Evolutionary conservation across 2,329 filamentous ascomycete species (phyloP).

Genomic region (Alternaria solani): DNA sequence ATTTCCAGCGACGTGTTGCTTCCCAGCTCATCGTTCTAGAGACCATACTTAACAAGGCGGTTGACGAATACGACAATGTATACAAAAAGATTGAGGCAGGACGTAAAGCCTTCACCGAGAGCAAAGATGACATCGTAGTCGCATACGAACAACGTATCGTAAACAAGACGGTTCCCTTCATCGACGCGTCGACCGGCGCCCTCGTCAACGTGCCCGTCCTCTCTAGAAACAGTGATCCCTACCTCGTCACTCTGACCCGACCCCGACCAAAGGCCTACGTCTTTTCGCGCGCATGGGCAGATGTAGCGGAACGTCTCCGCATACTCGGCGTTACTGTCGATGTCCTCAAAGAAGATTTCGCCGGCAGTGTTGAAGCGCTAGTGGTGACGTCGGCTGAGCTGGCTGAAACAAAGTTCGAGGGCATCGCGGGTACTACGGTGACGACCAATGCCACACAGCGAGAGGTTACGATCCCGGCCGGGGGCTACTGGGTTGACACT

Average conservation of each 20-base stretch:
- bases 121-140: not conserved
- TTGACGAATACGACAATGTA: not conserved
- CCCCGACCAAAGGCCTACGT: slow-evolving; percentile 32
- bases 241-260: slow-evolving; percentile 25
- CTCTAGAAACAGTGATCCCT: slow-evolving; percentile 22
- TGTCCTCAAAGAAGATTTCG: slow-evolving; percentile 25
- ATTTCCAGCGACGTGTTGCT: slow-evolving; percentile 36
- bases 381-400: slow-evolving; percentile 26
- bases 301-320: slow-evolving; percentile 28
- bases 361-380: slow-evolving; percentile 30
- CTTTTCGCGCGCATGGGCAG: slow-evolving; percentile 32
- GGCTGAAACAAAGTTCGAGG: not conserved
- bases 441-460: not conserved
- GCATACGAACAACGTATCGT: not conserved
- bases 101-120: not conserved
- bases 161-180: not conserved
- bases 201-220: not conserved
- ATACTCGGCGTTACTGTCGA: slow-evolving; percentile 33
- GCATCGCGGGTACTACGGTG: not conserved
- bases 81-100: not conserved
- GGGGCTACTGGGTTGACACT: not conserved
- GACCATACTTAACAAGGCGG: slow-evolving; percentile 19
- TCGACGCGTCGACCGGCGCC: not conserved
- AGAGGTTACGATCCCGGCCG: not conserved
- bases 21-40: slow-evolving; percentile 34